Evolutionary conservation across 148 eudicot genomes (phyloP), one percentile per base, ranked within the genome.

Genomic region (Camellia sinensis): DNA sequence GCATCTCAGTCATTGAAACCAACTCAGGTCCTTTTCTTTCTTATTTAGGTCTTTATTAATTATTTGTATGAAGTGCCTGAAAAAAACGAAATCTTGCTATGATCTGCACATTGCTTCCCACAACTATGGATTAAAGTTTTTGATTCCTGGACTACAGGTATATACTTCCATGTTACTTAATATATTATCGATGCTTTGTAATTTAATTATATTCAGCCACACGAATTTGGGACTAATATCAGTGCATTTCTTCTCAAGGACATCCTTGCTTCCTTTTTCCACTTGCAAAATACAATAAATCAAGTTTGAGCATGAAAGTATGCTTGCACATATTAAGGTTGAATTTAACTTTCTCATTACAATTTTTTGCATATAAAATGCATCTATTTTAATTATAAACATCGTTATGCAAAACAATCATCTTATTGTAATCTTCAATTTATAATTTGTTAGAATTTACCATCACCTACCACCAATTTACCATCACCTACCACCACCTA

Each of bases 1-100:
- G 85, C 91, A 46, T 91, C 95, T 80, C 88, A 85, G 72, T 94
- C 99, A 67, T 86, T 90, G 79, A 97, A 94, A 79, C 97, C 94
- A 64, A 97, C 98, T 56, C 97, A 96, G 98, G 99, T 91, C 70
- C 53, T 70, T 78, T 43, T 48, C 54, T 22, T 46, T 54, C 50
- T 59, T 7, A 52, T 53, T 73, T 48, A 22, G 67, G 59, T 56
- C 29, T 13, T 54, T 65, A 50, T 80, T 12, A 40, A 52, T 56
- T 81, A 44, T 76, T 48, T 75, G 43, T 64, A 64, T 21, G 29
- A 19, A n/a, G 21, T 40, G 50, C 54, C 57, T 53, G 41, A 66
- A 45, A 7, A 29, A 74, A 19, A 8, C 3, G 17, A 40, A 78
- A n/a, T 46, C 43, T 75, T 75, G 22, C 19, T 73, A 54, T 37